These are phyloP conservation scores for Niebla homalea DNA, from an alignment of 495 filamentous ascomycete genomes.

Conservation along the genomic window DNA sequence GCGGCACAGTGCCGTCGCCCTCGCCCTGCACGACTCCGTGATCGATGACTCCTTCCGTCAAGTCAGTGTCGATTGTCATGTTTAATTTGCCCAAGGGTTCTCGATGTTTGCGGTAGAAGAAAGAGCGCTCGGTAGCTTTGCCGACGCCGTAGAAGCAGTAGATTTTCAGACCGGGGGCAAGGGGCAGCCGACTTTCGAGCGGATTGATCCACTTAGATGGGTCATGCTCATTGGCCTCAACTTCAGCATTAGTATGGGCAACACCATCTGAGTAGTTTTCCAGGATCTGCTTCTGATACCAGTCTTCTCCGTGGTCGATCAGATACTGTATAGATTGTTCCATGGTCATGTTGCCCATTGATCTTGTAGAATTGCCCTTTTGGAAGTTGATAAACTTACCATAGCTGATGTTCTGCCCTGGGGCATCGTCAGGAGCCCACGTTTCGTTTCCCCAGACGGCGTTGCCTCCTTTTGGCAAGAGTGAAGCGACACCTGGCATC, in stretches of 20 bases:
- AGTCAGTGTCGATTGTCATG: constrained; percentile 76
- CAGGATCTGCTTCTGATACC: constrained; percentile 64
- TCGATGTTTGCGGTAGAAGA: constrained; percentile 72
- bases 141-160: constrained; percentile 96
- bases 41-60: constrained; percentile 55
- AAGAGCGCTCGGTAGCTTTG: constrained; percentile 81
- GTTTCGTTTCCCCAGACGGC: constrained; percentile 86
- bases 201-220: constrained; percentile 89
- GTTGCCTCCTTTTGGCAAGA: constrained; percentile 92
- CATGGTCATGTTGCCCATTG: constrained; percentile 65
- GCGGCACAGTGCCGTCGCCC: constrained; percentile 86
- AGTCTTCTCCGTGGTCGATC: constrained; percentile 60
- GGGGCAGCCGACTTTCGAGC: constrained; percentile 75
- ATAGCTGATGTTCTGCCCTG: constrained; percentile 55
- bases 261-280: constrained; percentile 78
- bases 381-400: constrained; percentile 82
- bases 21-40: constrained; percentile 87
- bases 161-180: constrained; percentile 84
- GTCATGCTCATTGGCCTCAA: constrained; percentile 74
- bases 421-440: constrained; percentile 80
- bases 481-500: constrained; percentile 92
- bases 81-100: constrained; percentile 54
- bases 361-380: constrained; percentile 48
- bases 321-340: constrained; percentile 65
- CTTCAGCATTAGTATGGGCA: constrained; percentile 65